Evolutionary conservation across 2,329 filamentous ascomycete species (phyloP), one percentile per base, ranked within the genome.

Genomic region (Claviceps paspali): DNA sequence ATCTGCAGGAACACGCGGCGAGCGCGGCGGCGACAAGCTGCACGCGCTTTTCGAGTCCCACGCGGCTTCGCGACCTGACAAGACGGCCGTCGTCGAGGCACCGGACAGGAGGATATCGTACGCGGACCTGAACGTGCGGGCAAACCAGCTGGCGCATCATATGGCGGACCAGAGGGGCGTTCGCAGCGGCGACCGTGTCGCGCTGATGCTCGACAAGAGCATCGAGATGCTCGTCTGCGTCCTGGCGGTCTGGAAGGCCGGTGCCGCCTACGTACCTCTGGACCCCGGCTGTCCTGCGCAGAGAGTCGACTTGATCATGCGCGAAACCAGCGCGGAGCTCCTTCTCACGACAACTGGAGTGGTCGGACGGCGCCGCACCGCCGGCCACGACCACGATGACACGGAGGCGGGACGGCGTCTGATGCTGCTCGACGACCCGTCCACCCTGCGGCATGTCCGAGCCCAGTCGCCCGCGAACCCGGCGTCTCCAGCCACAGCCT

Each of bases 191-290:
- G 17, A 31, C 19, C n/a, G n/a, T 21, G 22, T 37, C 10, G 35
- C 35, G 2, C 19, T 37, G n/a, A 30, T 30, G 19, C 22, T 31
- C 5, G 28, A 26, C 35, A 30, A 31, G 18, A 18, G 28, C 28
- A 31, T 30, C 10, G 27, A 19, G 9, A 37, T 31, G 35, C 17
- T 31, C 8, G n/a, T 31, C 4, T 15, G 27, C 10, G 26, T 37
- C 10, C 21, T 37, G 19, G 35, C 35, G 6, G 28, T 37, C 11
- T 30, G 27, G 35, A 37, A 31, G 26, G 35, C 35, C 8, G 35
- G 35, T 8, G 35, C 28, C 17, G 14, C 35, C 7, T 37, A 30
- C 14, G 27, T 30, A 6, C 28, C 28, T 19, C 10, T 31, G 18
- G 35, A 37, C 19, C 35, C 35, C 3, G 19, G 26, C 24, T 35